Percentiles rank a stretch among this genome's conserved stretches.
Conservation (phyloP, 768 basidiomycete species). For the Tylopilus subfusipes region DNA sequence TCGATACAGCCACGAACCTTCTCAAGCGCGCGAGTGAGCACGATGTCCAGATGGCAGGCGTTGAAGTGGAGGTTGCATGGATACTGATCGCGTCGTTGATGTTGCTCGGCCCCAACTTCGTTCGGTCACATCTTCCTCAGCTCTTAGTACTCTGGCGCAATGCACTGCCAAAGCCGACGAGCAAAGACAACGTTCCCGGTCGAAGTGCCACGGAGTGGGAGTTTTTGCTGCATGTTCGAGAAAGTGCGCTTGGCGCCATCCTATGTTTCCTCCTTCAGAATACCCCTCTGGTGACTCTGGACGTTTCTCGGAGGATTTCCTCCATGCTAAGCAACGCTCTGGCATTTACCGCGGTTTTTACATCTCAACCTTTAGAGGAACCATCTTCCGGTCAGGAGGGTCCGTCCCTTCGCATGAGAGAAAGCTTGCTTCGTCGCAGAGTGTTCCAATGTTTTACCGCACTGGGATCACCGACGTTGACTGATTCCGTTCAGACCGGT, state of each 20-base stretch:
- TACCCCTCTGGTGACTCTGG: constrained; percentile 75
- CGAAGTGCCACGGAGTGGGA: constrained; percentile 79
- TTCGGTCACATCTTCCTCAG: constrained; percentile 89
- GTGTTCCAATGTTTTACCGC: constrained; percentile 87
- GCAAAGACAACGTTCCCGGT: constrained; percentile 69
- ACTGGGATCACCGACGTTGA: constrained; percentile 73
- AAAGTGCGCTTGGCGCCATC: constrained; percentile 86
- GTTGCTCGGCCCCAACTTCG: constrained; percentile 90
- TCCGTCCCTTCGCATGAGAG: constrained; percentile 69
- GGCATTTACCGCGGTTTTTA: constrained; percentile 83
- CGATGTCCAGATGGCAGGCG: constrained; percentile 72
- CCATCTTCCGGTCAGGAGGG: constrained; percentile 38
- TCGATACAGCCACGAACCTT: constrained; percentile 87
- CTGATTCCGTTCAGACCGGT: constrained; percentile 76
- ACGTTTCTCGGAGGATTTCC: constrained; percentile 85
- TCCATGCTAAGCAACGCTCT: constrained; percentile 86
- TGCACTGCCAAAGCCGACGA: constrained; percentile 91
- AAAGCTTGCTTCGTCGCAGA: constrained; percentile 77
- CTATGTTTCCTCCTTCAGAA: constrained; percentile 86
- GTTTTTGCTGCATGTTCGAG: constrained; percentile 87
- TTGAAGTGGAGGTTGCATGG: constrained; percentile 95
- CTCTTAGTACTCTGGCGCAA: constrained; percentile 96
- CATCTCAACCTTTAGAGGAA: constrained; percentile 68
- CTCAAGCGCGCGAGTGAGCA: constrained; percentile 91
- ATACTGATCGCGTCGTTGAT: constrained; percentile 85